Conservation (phyloP, 2,329 filamentous ascomycete genomes). For the Claviceps purpurea region DNA sequence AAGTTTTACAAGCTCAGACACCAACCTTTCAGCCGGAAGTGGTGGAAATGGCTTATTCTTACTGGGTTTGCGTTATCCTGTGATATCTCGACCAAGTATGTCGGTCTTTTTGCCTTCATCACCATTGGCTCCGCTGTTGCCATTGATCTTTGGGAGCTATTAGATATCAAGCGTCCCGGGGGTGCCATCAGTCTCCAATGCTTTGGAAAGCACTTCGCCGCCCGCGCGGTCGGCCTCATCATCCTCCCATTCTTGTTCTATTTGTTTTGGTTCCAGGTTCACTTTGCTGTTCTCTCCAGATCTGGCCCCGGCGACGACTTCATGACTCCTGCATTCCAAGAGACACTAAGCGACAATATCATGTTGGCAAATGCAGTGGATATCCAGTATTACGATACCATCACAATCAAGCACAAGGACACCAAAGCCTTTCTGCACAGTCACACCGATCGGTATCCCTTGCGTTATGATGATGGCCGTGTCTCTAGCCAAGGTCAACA, state of each 20-base stretch:
- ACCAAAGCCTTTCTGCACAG: constrained; percentile 95
- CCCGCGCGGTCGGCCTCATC: constrained; percentile 75
- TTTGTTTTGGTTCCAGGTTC: constrained; percentile 99
- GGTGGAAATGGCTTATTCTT: constrained; percentile 98
- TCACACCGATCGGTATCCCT: constrained; percentile 75
- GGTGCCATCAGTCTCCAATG: constrained; percentile 67
- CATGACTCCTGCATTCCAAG: constrained; percentile 97
- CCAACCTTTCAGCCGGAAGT: constrained; percentile 80
- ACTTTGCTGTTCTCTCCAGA: constrained; percentile 76
- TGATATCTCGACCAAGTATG: constrained; percentile 97
- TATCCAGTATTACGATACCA: constrained; percentile 80
- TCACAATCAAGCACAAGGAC: constrained; percentile 89
- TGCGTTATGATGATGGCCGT: constrained; percentile 93
- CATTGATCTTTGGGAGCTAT: constrained; percentile 89
- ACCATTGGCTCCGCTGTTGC: constrained; percentile 88
- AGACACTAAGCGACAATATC: constrained; percentile 86
- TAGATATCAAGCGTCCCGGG: constrained; percentile 74
- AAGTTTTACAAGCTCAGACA: constrained; percentile 96
- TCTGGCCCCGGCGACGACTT: constrained; percentile 97
- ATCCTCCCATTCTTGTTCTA: constrained; percentile 94
- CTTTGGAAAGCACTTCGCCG: constrained; percentile 82
- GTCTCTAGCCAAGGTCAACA: constrained; percentile 97
- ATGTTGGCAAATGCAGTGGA: constrained; percentile 79
- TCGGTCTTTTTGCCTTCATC: constrained; percentile 91
- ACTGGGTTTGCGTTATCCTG: constrained; percentile 92